Base-by-base conservation (phyloP, 805 yeast genomes). In the Wickerhamiella azyma region DNA sequence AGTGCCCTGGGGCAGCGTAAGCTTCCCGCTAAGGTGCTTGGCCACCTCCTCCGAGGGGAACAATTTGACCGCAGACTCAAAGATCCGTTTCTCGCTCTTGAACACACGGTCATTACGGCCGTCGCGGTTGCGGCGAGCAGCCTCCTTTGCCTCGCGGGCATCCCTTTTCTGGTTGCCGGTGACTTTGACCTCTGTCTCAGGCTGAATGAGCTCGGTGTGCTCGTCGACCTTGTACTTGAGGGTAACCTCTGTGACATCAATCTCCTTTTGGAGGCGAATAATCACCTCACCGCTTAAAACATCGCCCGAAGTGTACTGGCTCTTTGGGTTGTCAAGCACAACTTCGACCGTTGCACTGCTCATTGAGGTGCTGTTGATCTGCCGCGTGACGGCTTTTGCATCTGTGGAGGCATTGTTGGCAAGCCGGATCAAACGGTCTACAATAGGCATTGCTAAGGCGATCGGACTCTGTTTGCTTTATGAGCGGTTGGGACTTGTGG, bases 171-270 rank as follows among this genome's bases (percentile, higher is more conserved):
- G 10, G 10, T 17, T 10, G 16, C 24, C 9, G 24, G 24, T n/a
- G 2, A 17, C 24, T 35, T 37, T 18, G 11, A 14, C 17, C 5
- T 24, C 19, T 1, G 26, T 13, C 21, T 39, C 47, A 14, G 21
- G 32, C 26, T 11, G 33, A 5, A 33, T n/a, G 3, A 39, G 26
- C 36, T 42, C 39, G 1, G 50, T 47, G 19, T 47, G 35, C 16
- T 48, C 46, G 6, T 51, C 54, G 26, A 50, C 43, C 44, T 48
- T 39, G 28, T 46, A 47, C 21, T 49, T 50, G 16, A 52, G 24
- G 9, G 32, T 30, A 10, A 52, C 32, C 26, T 49, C 48, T 24
- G 33, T 14, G 9, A 52, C 24, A 28, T 39, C 40, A 11, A 48
- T 26, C 29, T 43, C 48, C 29, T 48, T 43, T 13, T 14, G 19